Conservation (phyloP, 257 asterid genomes). For the Parsonsia alboflavescens region DNA sequence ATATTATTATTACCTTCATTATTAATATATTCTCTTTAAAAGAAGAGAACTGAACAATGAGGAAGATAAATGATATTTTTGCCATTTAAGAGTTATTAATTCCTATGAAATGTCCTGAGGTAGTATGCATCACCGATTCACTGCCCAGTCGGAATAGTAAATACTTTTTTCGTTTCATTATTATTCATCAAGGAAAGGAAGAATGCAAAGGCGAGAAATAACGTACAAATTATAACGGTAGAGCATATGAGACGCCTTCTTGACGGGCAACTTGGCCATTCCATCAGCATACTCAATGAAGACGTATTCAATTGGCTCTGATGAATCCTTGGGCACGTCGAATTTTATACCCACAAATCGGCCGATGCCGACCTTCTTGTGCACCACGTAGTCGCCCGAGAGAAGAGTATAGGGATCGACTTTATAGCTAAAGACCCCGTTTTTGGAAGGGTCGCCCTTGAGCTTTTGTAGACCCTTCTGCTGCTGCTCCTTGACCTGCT, state of each 20-base stretch:
- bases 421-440: conserved; percentile 44
- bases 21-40: too few species aligned
- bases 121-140: background rate
- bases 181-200: background rate
- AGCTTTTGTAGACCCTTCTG: conserved; percentile 88
- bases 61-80: too few species aligned
- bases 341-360: conserved; percentile 68
- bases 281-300: conserved; percentile 95
- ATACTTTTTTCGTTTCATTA: too few species aligned
- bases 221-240: conserved; percentile 89
- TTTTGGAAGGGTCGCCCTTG: conserved; percentile 41
- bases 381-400: conserved; percentile 85
- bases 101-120: too few species aligned
- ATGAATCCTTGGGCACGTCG: conserved; percentile 53
- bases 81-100: too few species aligned
- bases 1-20: too few species aligned
- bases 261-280: conserved; percentile 85
- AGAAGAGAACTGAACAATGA: too few species aligned
- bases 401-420: conserved; percentile 85
- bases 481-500: conserved; percentile 81
- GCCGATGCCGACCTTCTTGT: conserved; percentile 85
- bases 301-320: conserved; percentile 69
- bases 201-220: background rate
- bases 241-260: conserved; percentile 83
- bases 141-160: background rate